Evolutionary conservation across 2,329 filamentous ascomycete genomes (phyloP).

Genomic region (Hypoxylon sp.): DNA sequence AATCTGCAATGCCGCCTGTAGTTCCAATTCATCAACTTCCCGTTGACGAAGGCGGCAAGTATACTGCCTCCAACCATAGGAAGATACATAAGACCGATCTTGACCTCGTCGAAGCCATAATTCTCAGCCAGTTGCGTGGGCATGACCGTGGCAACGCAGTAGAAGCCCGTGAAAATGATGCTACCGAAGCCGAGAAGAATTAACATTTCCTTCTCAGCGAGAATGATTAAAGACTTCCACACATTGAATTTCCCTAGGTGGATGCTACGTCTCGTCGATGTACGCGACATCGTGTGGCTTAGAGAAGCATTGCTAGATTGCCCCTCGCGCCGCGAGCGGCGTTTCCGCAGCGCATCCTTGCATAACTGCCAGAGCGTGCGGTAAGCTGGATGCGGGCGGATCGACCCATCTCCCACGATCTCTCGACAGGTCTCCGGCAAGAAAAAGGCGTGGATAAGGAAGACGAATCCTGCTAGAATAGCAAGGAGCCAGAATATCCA

Average conservation of each 20-base stretch:
- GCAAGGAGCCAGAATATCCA: slow-evolving; percentile 68
- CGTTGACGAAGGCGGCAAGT: slow-evolving; percentile 56
- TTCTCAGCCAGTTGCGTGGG: slow-evolving; percentile 56
- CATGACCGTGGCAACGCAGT: slow-evolving; percentile 54
- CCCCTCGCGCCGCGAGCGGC: slow-evolving; percentile 12
- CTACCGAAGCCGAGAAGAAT: slow-evolving; percentile 55
- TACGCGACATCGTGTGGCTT: slow-evolving; percentile 30
- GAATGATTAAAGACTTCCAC: slow-evolving; percentile 54
- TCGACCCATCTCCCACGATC: slow-evolving; percentile 63
- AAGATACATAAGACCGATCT: slow-evolving; percentile 60
- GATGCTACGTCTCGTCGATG: slow-evolving; percentile 39
- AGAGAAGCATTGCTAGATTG: slow-evolving; percentile 23
- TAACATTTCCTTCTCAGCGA: slow-evolving; percentile 57
- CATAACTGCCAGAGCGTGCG: slow-evolving; percentile 52
- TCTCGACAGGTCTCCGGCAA: slow-evolving; percentile 63
- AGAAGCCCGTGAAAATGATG: slow-evolving; percentile 56
- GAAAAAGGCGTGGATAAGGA: slow-evolving; percentile 59
- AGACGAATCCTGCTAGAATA: slow-evolving; percentile 56
- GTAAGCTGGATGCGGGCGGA: slow-evolving; percentile 54
- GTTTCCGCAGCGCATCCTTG: slow-evolving; percentile 44
- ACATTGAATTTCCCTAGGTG: slow-evolving; percentile 53
- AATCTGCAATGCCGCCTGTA: slow-evolving; percentile 68
- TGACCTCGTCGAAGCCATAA: slow-evolving; percentile 69
- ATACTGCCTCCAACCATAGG: slow-evolving; percentile 58
- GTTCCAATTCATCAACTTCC: slow-evolving; percentile 72